Base-by-base conservation (phyloP, 2,329 filamentous ascomycete genomes). In the Verticillium zaregamsianum region DNA sequence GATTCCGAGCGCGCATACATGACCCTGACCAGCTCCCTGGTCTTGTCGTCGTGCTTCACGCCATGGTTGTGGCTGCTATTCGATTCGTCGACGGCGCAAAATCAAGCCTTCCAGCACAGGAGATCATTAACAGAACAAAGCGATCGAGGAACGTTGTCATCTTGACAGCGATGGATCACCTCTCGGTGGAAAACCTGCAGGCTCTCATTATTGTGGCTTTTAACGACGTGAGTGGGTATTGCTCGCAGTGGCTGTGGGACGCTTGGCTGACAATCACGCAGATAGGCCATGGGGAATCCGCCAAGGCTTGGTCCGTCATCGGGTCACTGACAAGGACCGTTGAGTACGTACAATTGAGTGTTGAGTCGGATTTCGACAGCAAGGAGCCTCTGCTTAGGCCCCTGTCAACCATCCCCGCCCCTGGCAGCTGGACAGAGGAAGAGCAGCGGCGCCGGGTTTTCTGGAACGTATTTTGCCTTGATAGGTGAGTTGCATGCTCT, bases 141-240 rank as follows among this genome's bases (percentile, higher is more conserved):
- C 52, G 58, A 5, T 68, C 67, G 17, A 64, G 69, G 35, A 64
- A 64, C 3, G 62, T 66, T 31, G 71, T 76, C 2, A 62, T 75
- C 5, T 62, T 75, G 7, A 68, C 66, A 3, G 70, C 71, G 8
- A 71, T 77, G 70, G 69, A 74, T 25, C 66, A 65, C 7, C 67
- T 77, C 3, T 73, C 72, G 0, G 72, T 77, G 6, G 74, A 76
- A 63, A 75, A 72, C 23, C 59, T 76, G 8, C 75, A 77, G 58
- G 74, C 74, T 2, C 62, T 77, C 17, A 70, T 72, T 5, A 77
- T 79, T 7, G 66, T 77, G 40, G 72, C 72, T 1, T 77, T 77
- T 60, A 70, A 74, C 55, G 71, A 75, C 65, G 75, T 76, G 63
- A 66, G 67, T 58, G 2, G 9, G 14, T 1, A 11, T 12, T 14